Evolutionary conservation across 108 stramenopile species (phyloP).

Genomic region (Fragilariopsis cylindrus): DNA sequence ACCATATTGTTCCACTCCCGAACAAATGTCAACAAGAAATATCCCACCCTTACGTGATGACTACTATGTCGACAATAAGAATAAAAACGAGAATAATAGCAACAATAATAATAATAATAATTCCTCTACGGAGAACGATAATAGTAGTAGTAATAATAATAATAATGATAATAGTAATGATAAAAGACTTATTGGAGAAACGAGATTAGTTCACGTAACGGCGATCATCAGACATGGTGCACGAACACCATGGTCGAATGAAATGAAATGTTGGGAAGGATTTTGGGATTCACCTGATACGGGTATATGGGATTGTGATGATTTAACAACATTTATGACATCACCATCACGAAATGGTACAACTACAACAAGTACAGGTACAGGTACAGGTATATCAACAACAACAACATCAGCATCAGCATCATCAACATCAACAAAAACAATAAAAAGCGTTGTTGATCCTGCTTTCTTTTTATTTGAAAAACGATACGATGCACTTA

Average conservation of each 20-base stretch:
- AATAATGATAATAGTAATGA: background rate
- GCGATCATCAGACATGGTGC: conserved; percentile 83
- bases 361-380: background rate
- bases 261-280: conserved; percentile 36
- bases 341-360: conserved; percentile 38
- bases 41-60: conserved; percentile 56
- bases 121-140: background rate
- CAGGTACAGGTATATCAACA: background rate
- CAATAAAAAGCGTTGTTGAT: background rate
- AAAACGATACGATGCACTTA: conserved; percentile 73
- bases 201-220: conserved; percentile 69
- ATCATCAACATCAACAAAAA: too few relatives aligned
- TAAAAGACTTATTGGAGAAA: conserved; percentile 9
- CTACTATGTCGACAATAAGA: background rate
- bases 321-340: conserved; percentile 56
- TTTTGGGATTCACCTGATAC: conserved; percentile 50
- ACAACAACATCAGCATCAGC: too few relatives aligned
- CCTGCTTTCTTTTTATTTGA: conserved; percentile 57
- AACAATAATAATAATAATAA: background rate
- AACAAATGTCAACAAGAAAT: conserved; percentile 54
- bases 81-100: background rate
- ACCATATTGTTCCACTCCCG: conserved; percentile 73
- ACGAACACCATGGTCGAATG: conserved; percentile 57
- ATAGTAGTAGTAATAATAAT: background rate
- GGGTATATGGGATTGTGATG: conserved; percentile 66